Evolutionary conservation across 306 rosid genomes (phyloP).

Genomic region (Nissolia schottii): DNA sequence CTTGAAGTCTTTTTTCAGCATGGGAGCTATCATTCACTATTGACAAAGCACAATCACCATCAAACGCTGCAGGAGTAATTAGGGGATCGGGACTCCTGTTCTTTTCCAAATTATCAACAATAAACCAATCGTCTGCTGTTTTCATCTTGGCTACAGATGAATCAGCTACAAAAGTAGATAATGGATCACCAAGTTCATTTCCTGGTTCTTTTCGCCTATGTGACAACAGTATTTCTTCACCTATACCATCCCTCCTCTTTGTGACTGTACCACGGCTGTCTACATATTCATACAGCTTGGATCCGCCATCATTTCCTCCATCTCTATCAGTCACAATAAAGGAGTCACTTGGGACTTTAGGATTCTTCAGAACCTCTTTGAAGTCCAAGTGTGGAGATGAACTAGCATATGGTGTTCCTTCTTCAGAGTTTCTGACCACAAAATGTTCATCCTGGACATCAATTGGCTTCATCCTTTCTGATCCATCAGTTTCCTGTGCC

Average conservation of each 20-base stretch:
- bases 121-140: conserved; percentile 50
- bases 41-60: conserved; percentile 33
- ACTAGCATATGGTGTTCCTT: conserved; percentile 21
- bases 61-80: conserved; percentile 19
- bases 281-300: conserved; percentile 35
- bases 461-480: conserved; percentile 20
- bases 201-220: conserved; percentile 30
- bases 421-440: conserved; percentile 30
- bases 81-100: conserved; percentile 22
- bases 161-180: conserved; percentile 40
- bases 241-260: conserved; percentile 33
- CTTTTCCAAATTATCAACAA: conserved; percentile 37
- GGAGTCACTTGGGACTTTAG: conserved; percentile 43
- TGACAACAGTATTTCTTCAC: conserved; percentile 37
- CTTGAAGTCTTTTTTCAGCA: conserved; percentile 28
- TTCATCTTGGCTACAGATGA: conserved; percentile 32
- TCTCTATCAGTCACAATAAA: conserved; percentile 32
- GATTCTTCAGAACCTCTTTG: conserved; percentile 34
- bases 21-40: conserved; percentile 6
- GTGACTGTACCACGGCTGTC: conserved; percentile 23
- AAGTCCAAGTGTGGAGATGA: conserved; percentile 31
- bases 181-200: conserved; percentile 26
- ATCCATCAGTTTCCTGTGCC: conserved; percentile 25
- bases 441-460: conserved; percentile 47
- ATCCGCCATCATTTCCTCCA: conserved; percentile 38